phyloP scores from a whole-genome alignment of 176 grass and related monocot species.

The Aegilops longissima region DNA sequence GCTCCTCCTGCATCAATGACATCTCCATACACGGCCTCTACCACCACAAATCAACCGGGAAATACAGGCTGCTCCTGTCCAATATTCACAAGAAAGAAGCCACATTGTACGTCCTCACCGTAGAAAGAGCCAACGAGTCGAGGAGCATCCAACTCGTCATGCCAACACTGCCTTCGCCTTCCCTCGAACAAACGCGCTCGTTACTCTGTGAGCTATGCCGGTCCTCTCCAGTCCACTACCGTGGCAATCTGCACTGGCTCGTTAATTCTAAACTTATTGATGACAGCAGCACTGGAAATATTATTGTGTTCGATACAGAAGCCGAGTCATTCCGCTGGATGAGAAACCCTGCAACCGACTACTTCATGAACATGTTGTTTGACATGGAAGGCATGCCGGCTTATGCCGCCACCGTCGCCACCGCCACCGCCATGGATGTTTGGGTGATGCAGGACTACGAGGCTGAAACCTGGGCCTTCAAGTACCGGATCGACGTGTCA shows the following conservation, averaged over 20 bases:
- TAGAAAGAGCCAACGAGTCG: neutral
- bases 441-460: neutral
- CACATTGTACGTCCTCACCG: neutral
- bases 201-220: too few relatives aligned
- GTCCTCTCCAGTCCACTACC: neutral
- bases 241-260: neutral
- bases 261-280: neutral
- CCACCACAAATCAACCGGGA: neutral
- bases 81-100: neutral
- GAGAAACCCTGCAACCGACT: neutral
- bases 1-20: neutral
- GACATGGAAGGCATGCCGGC: neutral
- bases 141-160: neutral
- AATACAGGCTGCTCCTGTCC: neutral
- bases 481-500: neutral
- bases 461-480: neutral
- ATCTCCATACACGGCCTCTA: neutral
- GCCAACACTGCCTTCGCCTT: neutral
- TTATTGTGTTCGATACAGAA: neutral
- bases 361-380: neutral
- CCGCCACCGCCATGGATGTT: neutral
- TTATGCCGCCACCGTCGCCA: too few relatives aligned
- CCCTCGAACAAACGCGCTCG: accelerated
- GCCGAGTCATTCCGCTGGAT: neutral
- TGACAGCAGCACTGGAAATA: neutral